Evolutionary conservation across 306 rosid genomes (phyloP).

Genomic region (Quercus ilex): DNA sequence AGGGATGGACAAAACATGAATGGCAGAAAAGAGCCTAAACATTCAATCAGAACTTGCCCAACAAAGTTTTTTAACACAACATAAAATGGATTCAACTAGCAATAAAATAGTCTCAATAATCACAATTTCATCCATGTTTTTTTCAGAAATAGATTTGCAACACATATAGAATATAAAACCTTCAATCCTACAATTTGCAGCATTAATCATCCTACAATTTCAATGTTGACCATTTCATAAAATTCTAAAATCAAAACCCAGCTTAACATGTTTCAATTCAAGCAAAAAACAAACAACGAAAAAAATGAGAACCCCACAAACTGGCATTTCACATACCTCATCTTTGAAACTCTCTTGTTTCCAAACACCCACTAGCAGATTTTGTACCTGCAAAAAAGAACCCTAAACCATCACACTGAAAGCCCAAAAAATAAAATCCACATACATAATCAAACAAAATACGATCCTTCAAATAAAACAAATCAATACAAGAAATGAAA

Average conservation of each 20-base stretch:
- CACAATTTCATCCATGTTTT: background rate
- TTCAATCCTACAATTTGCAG: background rate
- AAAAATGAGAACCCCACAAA: background rate
- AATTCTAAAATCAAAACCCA: background rate
- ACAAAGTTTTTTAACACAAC: background rate
- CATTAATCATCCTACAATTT: background rate
- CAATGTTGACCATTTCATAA: background rate
- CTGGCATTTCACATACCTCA: slow-evolving; percentile 45
- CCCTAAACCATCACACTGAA: background rate
- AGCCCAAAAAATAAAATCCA: background rate
- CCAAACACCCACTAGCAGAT: slow-evolving; percentile 17
- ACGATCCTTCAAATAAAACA: too few relatives aligned
- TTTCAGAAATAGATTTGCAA: background rate
- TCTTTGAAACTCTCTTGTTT: slow-evolving; percentile 25
- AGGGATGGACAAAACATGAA: background rate
- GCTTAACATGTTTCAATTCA: background rate
- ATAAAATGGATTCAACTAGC: background rate
- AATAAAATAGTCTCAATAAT: background rate
- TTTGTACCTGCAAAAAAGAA: slow-evolving; percentile 32
- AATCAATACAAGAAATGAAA: background rate
- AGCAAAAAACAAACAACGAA: too few relatives aligned
- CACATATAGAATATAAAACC: background rate
- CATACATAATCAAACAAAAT: too few relatives aligned
- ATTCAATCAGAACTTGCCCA: background rate
- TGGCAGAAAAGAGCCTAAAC: background rate